Base-by-base conservation (phyloP, 2,329 filamentous ascomycete species). In the Furcasterigmium furcatum region DNA sequence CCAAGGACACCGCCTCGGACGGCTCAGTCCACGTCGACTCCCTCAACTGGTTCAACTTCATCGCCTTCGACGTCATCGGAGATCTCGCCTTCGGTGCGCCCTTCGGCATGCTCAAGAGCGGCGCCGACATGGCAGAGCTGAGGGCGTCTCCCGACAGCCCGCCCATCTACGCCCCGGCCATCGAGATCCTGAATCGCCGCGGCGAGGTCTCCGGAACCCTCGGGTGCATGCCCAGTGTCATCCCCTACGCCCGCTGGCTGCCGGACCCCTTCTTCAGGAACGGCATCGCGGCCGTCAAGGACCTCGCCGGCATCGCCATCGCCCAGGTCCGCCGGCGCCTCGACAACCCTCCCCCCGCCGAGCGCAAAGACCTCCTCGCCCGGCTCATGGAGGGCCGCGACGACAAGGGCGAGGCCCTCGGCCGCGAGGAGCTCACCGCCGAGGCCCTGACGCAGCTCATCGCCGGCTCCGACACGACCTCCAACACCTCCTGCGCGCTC, bases 401-500 rank as follows among this genome's bases (percentile, higher is more conserved):
- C 62, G 85, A 88, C 49, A 85, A 80, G 20, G 91, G 90, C 46
- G 72, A 88, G 48, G 84, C 82, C 10, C 77, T 96, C 0, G 84
- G 87, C 5, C 79, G 87, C 21, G 79, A 87, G 55, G 91, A 96
- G 62, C 74, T 96, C 43, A 95, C 89, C 0, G 90, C 90, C 29
- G 91, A 96, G 68, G 91, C 91, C 0, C 72, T 95, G 21, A 96
- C 91, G 0, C 91, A 96, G 64, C 78, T 96, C 35, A 95, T 91
- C 55, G 87, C 87, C 2, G 87, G 87, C 21, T 84, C 78, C 36
- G 87, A 91, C 63, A 91, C 87, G 0, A 90, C 85, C 0, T 85
- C 81, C 43, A 91, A 90, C 68, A 86, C 91, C 0, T 85, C 86
- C 3, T 95, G 91, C 59, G 90, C 90, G 0, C 76, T 95, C 30